Percentiles rank a stretch among this genome's conserved stretches.
Conservation (phyloP, 345 rosid species). For the Chamaenerion angustifolium region DNA sequence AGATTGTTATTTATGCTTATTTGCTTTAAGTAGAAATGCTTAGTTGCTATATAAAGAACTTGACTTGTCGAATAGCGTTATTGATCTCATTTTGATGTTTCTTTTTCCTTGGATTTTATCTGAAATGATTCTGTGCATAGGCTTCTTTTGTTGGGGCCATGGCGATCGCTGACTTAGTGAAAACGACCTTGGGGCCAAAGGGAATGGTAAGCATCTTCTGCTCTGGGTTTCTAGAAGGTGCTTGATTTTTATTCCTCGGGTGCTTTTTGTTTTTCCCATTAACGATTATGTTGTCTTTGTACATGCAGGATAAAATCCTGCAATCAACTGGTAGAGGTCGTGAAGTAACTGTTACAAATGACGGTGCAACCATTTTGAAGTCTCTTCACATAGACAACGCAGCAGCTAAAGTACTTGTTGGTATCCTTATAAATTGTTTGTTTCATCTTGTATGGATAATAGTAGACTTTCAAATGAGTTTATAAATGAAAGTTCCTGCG, state of each 20-base stretch:
- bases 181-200: slow-evolving; percentile 92
- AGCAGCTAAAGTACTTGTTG: slow-evolving; percentile 91
- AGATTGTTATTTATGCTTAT: too few species aligned
- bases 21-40: background rate
- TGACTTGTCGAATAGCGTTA: too few species aligned
- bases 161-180: slow-evolving; percentile 85
- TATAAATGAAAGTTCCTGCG: too few species aligned
- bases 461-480: too few species aligned
- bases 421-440: slow-evolving; percentile 31
- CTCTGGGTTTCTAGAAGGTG: background rate
- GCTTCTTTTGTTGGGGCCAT: slow-evolving; percentile 93
- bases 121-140: slow-evolving; percentile 17
- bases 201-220: slow-evolving; percentile 61
- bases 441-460: background rate
- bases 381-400: slow-evolving; percentile 92
- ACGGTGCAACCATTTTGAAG: slow-evolving; percentile 94
- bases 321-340: slow-evolving; percentile 93
- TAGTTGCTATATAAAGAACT: too few species aligned
- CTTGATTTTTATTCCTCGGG: background rate
- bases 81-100: too few species aligned
- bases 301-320: slow-evolving; percentile 68
- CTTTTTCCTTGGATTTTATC: too few species aligned
- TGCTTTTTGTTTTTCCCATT: background rate
- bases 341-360: slow-evolving; percentile 78
- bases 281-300: background rate